Evolutionary conservation across 192 early-diverging fungal species (phyloP).

Genomic region (Kappamyces sp.): DNA sequence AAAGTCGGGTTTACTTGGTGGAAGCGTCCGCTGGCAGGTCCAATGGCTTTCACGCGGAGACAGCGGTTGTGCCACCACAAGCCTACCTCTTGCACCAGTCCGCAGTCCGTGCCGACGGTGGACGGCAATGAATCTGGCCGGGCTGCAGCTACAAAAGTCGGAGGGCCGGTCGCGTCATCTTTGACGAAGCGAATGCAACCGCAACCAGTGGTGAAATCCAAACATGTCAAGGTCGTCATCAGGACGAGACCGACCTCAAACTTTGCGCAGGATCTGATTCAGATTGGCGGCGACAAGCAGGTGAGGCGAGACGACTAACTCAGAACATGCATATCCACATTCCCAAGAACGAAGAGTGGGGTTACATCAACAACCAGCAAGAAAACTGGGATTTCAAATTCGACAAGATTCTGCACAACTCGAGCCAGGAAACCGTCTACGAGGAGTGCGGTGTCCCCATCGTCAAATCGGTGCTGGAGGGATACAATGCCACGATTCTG

Average conservation of each 20-base stretch:
- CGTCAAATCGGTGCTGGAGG: slow-evolving; percentile 47
- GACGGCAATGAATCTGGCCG: too few species aligned
- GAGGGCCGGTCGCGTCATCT: background rate
- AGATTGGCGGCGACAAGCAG: slow-evolving; percentile 41
- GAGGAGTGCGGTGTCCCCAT: slow-evolving; percentile 54
- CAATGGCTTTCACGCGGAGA: too few species aligned
- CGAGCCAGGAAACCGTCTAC: slow-evolving; percentile 53
- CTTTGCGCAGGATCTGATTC: slow-evolving; percentile 48
- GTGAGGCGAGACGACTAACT: slow-evolving; percentile 15
- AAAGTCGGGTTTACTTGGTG: too few species aligned
- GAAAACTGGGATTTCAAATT: slow-evolving; percentile 62
- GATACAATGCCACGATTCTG: slow-evolving; percentile 55
- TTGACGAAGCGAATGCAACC: too few species aligned
- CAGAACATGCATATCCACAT: slow-evolving; percentile 52
- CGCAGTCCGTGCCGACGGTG: too few species aligned
- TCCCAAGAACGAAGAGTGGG: slow-evolving; percentile 51
- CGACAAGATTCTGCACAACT: slow-evolving; percentile 56
- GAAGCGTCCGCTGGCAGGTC: too few species aligned
- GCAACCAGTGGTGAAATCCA: slow-evolving; percentile 19
- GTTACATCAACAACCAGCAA: slow-evolving; percentile 63
- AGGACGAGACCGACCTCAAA: slow-evolving; percentile 52
- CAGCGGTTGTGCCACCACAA: too few species aligned
- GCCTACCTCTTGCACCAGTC: too few species aligned
- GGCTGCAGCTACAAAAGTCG: too few species aligned
- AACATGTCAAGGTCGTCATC: slow-evolving; percentile 59